A percentile compares a stretch with the other conserved stretches of the same genome.
Conservation (phyloP, 2,329 filamentous ascomycete species). For the Calonectria pteridis region DNA sequence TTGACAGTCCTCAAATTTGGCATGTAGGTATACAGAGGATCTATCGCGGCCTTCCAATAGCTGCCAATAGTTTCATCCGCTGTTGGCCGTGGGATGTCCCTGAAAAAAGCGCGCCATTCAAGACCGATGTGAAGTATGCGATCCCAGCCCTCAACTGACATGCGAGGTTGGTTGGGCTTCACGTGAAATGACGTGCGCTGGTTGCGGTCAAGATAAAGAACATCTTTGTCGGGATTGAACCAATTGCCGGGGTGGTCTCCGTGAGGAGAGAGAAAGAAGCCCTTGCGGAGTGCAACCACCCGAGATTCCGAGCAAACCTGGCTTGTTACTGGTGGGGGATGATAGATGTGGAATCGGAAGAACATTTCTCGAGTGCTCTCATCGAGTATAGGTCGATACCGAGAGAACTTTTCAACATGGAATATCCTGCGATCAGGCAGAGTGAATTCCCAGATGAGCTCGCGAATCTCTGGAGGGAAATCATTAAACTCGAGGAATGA, state of each 20-base stretch:
- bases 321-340: slow-evolving; percentile 35
- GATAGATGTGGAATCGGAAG: slow-evolving; percentile 41
- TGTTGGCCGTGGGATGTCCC: slow-evolving; percentile 40
- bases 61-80: slow-evolving; percentile 34
- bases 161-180: slow-evolving; percentile 22
- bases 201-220: slow-evolving; percentile 48
- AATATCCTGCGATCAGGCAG: slow-evolving; percentile 47
- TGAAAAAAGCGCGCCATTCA: slow-evolving; percentile 47
- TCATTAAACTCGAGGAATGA: slow-evolving; percentile 20
- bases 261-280: slow-evolving; percentile 41
- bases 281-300: slow-evolving; percentile 38
- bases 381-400: neutral
- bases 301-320: slow-evolving; percentile 46
- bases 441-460: slow-evolving; percentile 46
- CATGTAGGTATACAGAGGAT: slow-evolving; percentile 39
- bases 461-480: slow-evolving; percentile 45
- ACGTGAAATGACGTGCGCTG: slow-evolving; percentile 35
- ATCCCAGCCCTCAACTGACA: slow-evolving; percentile 39
- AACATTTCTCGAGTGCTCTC: slow-evolving; percentile 5
- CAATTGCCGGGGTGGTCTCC: slow-evolving; percentile 33
- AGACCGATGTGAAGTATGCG: slow-evolving; percentile 43
- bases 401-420: slow-evolving; percentile 39
- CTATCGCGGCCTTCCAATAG: slow-evolving; percentile 39
- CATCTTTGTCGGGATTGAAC: slow-evolving; percentile 44
- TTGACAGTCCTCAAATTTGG: slow-evolving; percentile 40